A percentile compares a stretch with the other conserved stretches of the same genome.
These are phyloP conservation scores for Colletotrichum liriopes DNA, from an alignment of 2,329 filamentous ascomycete species.

Conservation along the genomic window DNA sequence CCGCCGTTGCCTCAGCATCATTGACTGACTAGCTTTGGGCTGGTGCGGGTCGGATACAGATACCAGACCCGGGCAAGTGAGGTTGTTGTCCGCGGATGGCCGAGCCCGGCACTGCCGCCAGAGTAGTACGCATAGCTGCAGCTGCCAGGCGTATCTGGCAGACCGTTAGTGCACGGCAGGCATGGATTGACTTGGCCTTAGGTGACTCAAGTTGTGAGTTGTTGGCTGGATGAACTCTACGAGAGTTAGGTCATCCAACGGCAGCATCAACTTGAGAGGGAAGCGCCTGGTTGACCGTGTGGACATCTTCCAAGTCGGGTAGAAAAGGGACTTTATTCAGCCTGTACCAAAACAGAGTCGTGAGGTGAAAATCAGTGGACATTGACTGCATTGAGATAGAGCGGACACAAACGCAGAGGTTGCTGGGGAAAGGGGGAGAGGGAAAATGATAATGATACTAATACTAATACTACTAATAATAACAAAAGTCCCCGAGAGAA, in stretches of 20 bases:
- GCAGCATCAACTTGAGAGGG: constrained; percentile 1
- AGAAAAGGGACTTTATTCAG: neutral
- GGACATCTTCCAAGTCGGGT: neutral
- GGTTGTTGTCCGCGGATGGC: neutral
- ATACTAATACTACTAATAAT: no score
- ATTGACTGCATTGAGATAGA: constrained; percentile 8
- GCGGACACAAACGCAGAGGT: constrained; percentile 29
- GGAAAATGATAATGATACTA: no score
- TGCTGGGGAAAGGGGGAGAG: neutral
- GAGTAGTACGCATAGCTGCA: neutral
- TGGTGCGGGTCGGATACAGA: constrained; percentile 26
- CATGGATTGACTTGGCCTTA: neutral
- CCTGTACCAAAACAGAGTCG: constrained; percentile 2
- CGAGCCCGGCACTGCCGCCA: neutral
- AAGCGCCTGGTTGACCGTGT: constrained; percentile 8
- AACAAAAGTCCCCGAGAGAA: no score
- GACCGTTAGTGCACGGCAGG: neutral
- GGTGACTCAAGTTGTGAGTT: neutral
- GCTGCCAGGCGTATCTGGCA: constrained; percentile 13
- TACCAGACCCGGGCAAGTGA: constrained; percentile 25
- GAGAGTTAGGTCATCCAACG: constrained; percentile 12
- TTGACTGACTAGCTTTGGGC: constrained; percentile 7
- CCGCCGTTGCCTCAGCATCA: constrained; percentile 25
- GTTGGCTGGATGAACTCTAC: constrained; percentile 17
- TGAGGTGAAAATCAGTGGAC: neutral